A percentile compares a stretch with the other conserved stretches of the same genome.
phyloP scores from a whole-genome alignment of 176 grass and related monocot species.

The Carex littledalei region DNA sequence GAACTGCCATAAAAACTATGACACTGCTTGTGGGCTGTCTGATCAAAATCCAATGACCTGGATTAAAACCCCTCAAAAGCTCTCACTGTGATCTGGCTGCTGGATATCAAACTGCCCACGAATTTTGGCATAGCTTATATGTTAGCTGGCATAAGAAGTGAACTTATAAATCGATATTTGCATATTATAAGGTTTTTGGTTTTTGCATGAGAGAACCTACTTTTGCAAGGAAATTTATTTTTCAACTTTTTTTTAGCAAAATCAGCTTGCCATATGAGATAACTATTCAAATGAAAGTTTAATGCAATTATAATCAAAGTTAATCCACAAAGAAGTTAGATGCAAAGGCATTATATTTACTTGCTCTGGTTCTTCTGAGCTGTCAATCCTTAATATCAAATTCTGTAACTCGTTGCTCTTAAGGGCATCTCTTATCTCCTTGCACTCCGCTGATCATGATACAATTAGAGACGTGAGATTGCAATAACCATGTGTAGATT shows the following conservation, averaged over 20 bases:
- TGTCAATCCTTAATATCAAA: constrained; percentile 54
- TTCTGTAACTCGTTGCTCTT: constrained; percentile 49
- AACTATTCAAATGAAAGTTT: not conserved
- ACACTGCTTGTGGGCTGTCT: not conserved
- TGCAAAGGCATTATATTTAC: constrained; percentile 27
- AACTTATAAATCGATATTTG: not conserved
- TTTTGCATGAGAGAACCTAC: not conserved
- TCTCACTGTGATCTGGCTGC: not conserved
- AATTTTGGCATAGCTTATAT: not conserved
- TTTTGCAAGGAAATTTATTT: not conserved
- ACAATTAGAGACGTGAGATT: not conserved
- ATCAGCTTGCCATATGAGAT: not conserved
- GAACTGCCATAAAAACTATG: not conserved
- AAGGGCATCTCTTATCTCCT: constrained; percentile 49
- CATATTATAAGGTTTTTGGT: not conserved
- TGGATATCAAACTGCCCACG: not conserved
- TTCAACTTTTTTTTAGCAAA: not conserved
- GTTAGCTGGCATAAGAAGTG: not conserved
- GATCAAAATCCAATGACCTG: not conserved
- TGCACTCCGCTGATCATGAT: constrained; percentile 34
- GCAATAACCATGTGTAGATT: not conserved
- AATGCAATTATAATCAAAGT: not conserved
- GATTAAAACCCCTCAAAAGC: not conserved
- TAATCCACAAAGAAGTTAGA: not conserved
- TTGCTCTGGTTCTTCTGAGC: constrained; percentile 59